Evolutionary conservation across 2,329 filamentous ascomycete species (phyloP), one percentile per base, ranked within the genome.

Genomic region (Sporothrix curviconia): DNA sequence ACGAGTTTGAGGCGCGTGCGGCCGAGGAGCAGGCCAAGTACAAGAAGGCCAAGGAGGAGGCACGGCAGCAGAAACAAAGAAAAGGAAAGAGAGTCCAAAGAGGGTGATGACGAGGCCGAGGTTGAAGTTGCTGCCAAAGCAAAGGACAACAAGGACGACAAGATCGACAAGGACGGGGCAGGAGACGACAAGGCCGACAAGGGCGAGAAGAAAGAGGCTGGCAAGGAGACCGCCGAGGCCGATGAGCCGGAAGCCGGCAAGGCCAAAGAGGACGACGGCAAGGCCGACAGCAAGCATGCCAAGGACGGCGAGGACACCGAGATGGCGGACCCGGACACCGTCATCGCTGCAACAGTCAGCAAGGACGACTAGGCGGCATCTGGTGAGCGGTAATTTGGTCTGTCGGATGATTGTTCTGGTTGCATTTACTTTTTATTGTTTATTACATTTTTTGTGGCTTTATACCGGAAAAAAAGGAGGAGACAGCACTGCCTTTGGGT

Each of bases 241-340:
- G 22, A 34, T 3, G 46, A 44, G 37, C 36, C 14, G 1, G 25
- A 56, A 12, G 52, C 46, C 9, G 52, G 32, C 24, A 34, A 44
- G 37, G 39, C 53, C 15, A 34, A 40, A 1, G 22, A 7, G 17
- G 30, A 42, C 11, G 24, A 56, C 42, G n/a, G 40, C 36, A 9
- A 51, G 24, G 14, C 46, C 6, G 44, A 8, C 0, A 9, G n/a
- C 44, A 47, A 47, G 46, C 11, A 34, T 58, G 66, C 71, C 34
- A 71, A 75, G 55, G 75, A 77, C n/a, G 74, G 76, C 15, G 74
- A 78, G 56, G 76, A 78, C 59, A 71, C 77, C 4, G 76, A 78
- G 63, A 79, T 79, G 76, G 68, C 65, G 14, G 75, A 77, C 55
- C 73, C 74, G 57, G 76, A 78, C 46, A 74, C 74, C 6, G 66